Evolutionary conservation across 164 flowering plant genomes (phyloP).

Genomic region (Cinnamomum chago): DNA sequence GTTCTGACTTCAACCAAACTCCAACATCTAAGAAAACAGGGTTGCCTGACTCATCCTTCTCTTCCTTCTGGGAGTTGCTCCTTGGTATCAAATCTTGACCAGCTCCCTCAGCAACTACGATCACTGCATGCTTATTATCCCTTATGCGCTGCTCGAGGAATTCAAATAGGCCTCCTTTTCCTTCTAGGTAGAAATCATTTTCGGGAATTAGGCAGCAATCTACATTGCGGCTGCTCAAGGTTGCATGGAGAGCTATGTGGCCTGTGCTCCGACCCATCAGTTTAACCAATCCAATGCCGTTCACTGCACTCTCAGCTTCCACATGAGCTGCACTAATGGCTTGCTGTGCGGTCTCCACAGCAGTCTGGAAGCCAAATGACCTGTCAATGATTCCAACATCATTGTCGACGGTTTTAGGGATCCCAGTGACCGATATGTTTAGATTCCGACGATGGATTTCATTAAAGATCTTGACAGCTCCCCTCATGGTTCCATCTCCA

Average conservation of each 20-base stretch:
- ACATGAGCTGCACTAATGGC: constrained; percentile 79
- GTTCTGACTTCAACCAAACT: constrained; percentile 72
- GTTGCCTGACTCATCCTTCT: constrained; percentile 80
- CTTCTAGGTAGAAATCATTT: constrained; percentile 58
- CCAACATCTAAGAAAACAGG: constrained; percentile 79
- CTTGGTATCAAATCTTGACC: constrained; percentile 77
- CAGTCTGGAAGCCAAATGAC: constrained; percentile 86
- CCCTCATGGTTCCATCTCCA: constrained; percentile 88
- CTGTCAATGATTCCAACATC: constrained; percentile 79
- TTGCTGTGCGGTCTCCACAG: constrained; percentile 78
- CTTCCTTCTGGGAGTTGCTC: constrained; percentile 42
- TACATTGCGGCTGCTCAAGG: constrained; percentile 80
- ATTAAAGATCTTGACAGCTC: constrained; percentile 66
- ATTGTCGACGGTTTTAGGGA: constrained; percentile 88
- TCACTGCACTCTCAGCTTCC: constrained; percentile 82
- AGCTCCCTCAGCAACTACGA: constrained; percentile 85
- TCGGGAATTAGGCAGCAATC: constrained; percentile 89
- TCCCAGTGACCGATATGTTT: constrained; percentile 46
- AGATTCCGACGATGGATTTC: constrained; percentile 54
- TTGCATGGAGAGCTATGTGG: constrained; percentile 74
- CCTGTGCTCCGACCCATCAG: constrained; percentile 92
- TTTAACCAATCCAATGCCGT: constrained; percentile 84
- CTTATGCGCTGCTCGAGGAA: constrained; percentile 46
- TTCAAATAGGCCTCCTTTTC: constrained; percentile 67
- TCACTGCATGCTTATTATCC: constrained; percentile 66